Evolutionary conservation across 1,284 basidiomycete genomes (phyloP).

Genomic region (Veloboletus limbatus): DNA sequence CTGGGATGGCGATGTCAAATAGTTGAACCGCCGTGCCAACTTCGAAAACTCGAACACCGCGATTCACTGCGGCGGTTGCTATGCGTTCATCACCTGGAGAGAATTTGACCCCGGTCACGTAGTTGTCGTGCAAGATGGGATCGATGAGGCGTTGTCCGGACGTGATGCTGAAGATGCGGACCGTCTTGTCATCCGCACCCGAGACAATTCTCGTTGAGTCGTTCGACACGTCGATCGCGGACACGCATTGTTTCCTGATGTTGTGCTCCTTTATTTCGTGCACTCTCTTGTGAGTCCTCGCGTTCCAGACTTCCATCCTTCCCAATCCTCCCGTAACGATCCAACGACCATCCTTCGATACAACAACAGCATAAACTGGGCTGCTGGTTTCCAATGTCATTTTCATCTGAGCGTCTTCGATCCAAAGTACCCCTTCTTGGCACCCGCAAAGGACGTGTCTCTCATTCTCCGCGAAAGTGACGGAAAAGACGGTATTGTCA

Average conservation of each 20-base stretch:
- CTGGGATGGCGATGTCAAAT: not conserved
- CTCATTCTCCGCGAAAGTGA: not conserved
- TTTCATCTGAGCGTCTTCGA: not conserved
- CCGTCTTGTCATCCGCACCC: not conserved
- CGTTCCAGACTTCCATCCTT: not conserved
- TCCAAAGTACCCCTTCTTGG: not conserved
- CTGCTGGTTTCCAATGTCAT: not conserved
- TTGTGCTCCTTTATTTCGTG: not conserved
- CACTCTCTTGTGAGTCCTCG: not conserved
- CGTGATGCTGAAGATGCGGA: not conserved
- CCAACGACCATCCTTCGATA: not conserved
- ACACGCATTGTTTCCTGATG: not conserved
- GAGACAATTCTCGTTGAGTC: constrained; percentile 2
- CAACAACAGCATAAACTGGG: not conserved
- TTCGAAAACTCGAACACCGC: not conserved
- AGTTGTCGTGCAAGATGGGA: not conserved
- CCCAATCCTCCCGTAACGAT: not conserved
- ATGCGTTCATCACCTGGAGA: too few relatives aligned
- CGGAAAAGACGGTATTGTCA: not conserved
- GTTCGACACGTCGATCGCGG: constrained; percentile 2
- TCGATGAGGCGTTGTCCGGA: not conserved
- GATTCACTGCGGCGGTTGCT: not conserved
- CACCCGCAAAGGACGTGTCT: not conserved
- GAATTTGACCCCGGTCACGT: not conserved
- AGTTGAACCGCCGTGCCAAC: not conserved